phyloP scores from a whole-genome alignment of 208 protist species.

The Polymyxa betae region DNA sequence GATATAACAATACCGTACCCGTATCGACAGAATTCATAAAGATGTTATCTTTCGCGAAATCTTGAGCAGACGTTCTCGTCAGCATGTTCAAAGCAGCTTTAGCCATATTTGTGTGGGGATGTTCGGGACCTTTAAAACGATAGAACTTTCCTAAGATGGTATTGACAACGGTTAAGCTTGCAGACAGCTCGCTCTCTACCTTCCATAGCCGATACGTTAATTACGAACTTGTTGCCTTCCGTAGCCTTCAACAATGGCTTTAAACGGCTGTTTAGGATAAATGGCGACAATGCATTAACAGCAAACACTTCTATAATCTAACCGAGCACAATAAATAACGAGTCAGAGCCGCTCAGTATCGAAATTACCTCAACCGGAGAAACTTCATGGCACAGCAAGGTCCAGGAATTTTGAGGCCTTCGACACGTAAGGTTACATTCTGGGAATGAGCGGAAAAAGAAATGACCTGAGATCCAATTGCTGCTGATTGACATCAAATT shows the following conservation, averaged over 20 bases:
- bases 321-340: slow-evolving; percentile 54
- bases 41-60: slow-evolving; percentile 76
- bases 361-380: neutral
- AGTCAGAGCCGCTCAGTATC: neutral
- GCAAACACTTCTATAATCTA: slow-evolving; percentile 90
- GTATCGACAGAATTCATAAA: slow-evolving; percentile 97
- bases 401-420: slow-evolving; percentile 61
- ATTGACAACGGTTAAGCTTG: neutral
- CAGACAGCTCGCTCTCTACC: slow-evolving; percentile 55
- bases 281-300: slow-evolving; percentile 94
- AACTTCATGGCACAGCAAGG: slow-evolving; percentile 56
- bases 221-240: slow-evolving; percentile 74
- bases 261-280: slow-evolving; percentile 88
- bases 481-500: slow-evolving; percentile 59
- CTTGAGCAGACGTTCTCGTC: slow-evolving; percentile 77
- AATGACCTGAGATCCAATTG: slow-evolving; percentile 63
- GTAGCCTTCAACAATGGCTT: slow-evolving; percentile 71
- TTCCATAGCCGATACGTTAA: slow-evolving; percentile 97
- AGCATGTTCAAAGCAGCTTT: slow-evolving; percentile 98
- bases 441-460: neutral
- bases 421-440: neutral
- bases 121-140: slow-evolving; percentile 75
- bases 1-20: neutral
- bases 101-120: slow-evolving; percentile 97
- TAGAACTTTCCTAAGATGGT: slow-evolving; percentile 75